phyloP scores from a whole-genome alignment of 1,284 basidiomycete species.

The Apiotrichum montevideense region DNA sequence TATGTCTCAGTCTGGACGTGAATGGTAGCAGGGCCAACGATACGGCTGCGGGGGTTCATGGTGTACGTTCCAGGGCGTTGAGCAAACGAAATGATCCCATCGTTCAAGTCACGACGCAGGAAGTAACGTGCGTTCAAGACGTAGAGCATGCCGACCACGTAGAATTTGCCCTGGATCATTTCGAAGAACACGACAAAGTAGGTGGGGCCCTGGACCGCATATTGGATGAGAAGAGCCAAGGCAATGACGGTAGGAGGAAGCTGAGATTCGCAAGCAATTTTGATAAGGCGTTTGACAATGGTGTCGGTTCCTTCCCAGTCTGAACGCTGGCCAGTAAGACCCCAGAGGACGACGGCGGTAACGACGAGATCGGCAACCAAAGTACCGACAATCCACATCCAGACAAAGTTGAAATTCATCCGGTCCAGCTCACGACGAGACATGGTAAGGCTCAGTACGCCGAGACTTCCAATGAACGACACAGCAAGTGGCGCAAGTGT shows the following conservation, averaged over 20 bases:
- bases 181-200: constrained; percentile 26
- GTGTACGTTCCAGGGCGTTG: constrained; percentile 17
- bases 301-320: constrained; percentile 28
- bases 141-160: constrained; percentile 23
- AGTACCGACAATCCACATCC: constrained; percentile 10
- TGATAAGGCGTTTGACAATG: constrained; percentile 18
- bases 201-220: constrained; percentile 16
- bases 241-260: constrained; percentile 22
- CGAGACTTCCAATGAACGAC: constrained; percentile 9
- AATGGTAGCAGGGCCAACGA: constrained; percentile 18
- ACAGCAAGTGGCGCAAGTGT: constrained; percentile 2
- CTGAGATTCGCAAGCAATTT: constrained; percentile 27
- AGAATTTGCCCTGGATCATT: constrained; percentile 24
- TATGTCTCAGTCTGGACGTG: constrained; percentile 31
- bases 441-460: constrained; percentile 1
- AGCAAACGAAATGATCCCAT: neutral
- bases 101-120: constrained; percentile 14
- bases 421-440: neutral
- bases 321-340: constrained; percentile 22
- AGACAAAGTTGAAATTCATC: constrained; percentile 7
- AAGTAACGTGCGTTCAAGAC: constrained; percentile 24
- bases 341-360: constrained; percentile 17
- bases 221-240: constrained; percentile 22
- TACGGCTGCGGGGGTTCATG: constrained; percentile 2
- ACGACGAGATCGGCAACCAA: constrained; percentile 13